Evolutionary conservation across 1,284 basidiomycete genomes (phyloP).

Genomic region (Trametes polyzona): DNA sequence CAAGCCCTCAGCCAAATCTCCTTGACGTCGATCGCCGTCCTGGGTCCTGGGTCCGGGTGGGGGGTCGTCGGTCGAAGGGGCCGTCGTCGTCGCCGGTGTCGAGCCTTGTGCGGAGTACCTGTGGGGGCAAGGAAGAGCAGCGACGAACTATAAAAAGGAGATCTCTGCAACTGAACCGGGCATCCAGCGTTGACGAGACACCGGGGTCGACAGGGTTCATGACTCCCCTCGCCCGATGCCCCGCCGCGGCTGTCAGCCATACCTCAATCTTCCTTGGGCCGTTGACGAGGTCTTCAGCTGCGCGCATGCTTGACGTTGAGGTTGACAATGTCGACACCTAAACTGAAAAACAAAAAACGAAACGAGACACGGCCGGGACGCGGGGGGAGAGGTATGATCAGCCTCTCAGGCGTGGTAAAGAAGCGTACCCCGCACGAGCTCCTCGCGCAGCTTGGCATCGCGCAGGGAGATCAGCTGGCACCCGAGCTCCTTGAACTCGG

Average conservation of each 20-base stretch:
- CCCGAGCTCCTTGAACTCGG: no score
- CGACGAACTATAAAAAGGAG: not conserved
- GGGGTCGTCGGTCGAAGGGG: not conserved
- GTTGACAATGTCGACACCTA: not conserved
- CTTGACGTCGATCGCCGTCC: no score
- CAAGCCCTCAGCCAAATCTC: no score
- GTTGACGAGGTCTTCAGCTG: conserved; percentile 10
- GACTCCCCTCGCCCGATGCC: conserved; percentile 5
- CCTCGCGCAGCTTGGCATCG: no score
- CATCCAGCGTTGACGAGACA: conserved; percentile 5
- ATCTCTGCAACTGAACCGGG: not conserved
- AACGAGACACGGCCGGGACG: not conserved
- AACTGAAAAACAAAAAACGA: not conserved
- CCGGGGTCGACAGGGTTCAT: not conserved
- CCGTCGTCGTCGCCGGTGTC: no score
- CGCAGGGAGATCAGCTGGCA: no score
- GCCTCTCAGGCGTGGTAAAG: not conserved
- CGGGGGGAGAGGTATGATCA: not conserved
- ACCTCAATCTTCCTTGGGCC: conserved; percentile 7
- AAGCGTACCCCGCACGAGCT: conserved; percentile 6
- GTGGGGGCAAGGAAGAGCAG: not conserved
- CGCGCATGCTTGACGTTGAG: not conserved
- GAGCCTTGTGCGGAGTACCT: not conserved
- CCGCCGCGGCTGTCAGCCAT: conserved; percentile 4
- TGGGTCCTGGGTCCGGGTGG: not conserved